phyloP scores from a whole-genome alignment of 2,329 filamentous ascomycete species.

The Hymenoscyphus repandus region DNA sequence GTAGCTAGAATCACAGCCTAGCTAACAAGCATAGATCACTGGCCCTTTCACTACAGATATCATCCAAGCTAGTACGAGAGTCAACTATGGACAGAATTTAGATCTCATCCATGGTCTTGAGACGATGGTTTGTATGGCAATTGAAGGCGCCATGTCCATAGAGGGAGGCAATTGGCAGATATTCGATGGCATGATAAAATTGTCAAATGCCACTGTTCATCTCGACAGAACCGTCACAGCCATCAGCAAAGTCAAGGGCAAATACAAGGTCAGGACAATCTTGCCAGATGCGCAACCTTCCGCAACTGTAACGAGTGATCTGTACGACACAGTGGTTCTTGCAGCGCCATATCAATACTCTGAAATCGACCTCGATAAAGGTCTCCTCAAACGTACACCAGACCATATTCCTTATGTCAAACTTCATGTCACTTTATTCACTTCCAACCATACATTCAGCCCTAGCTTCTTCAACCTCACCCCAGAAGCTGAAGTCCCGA shows the following conservation, averaged over 20 bases:
- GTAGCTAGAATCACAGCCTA: no score
- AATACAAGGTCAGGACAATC: slow-evolving; percentile 41
- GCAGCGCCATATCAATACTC: slow-evolving; percentile 81
- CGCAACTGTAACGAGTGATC: slow-evolving; percentile 12
- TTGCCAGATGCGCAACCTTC: slow-evolving; percentile 9
- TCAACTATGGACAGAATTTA: slow-evolving; percentile 92
- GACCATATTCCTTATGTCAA: slow-evolving; percentile 80
- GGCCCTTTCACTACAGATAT: slow-evolving; percentile 70
- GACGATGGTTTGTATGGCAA: slow-evolving; percentile 83
- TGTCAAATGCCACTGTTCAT: slow-evolving; percentile 54
- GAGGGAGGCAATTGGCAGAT: slow-evolving; percentile 91
- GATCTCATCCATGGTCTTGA: slow-evolving; percentile 83
- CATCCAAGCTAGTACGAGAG: slow-evolving; percentile 83
- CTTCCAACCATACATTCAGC: slow-evolving; percentile 69
- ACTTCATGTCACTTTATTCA: slow-evolving; percentile 85
- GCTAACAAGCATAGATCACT: slow-evolving; percentile 43
- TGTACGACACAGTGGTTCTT: slow-evolving; percentile 76
- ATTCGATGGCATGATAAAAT: slow-evolving; percentile 73
- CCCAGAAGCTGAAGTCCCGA: slow-evolving; percentile 55
- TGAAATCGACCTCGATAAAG: slow-evolving; percentile 56
- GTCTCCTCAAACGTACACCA: slow-evolving; percentile 64
- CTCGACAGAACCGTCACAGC: slow-evolving; percentile 64
- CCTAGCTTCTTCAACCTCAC: slow-evolving; percentile 66
- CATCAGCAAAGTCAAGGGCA: slow-evolving; percentile 47
- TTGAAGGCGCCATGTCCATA: slow-evolving; percentile 74